Conservation (phyloP, 176 grass and related monocot genomes). For the Stipa capillata region DNA sequence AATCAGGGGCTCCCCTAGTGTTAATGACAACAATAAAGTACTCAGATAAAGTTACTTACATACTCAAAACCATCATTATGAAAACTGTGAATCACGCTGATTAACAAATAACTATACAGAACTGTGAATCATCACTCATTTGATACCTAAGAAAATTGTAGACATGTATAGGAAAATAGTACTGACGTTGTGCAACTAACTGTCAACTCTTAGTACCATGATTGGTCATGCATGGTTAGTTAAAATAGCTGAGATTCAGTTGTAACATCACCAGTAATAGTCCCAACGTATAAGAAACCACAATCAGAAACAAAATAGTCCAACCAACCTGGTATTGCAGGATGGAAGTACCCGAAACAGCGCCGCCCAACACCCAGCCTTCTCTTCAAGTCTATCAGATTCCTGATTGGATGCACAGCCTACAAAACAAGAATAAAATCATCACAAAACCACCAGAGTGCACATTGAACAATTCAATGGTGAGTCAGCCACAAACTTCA, state of each 20-base stretch:
- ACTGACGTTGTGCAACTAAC: background rate
- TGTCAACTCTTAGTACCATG: background rate
- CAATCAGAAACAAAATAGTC: background rate
- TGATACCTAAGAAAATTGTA: background rate
- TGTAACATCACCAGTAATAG: background rate
- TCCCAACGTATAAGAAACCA: background rate
- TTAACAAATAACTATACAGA: background rate
- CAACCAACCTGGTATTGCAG: slow-evolving; percentile 75
- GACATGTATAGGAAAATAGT: background rate
- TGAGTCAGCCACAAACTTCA: slow-evolving; percentile 38
- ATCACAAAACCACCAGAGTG: background rate
- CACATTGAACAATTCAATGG: background rate
- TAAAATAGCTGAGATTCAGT: background rate
- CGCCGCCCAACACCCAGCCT: slow-evolving; percentile 71
- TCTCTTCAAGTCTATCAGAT: slow-evolving; percentile 95
- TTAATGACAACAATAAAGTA: slow-evolving; percentile 9
- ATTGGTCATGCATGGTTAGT: background rate
- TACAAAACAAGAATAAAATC: slow-evolving; percentile 23
- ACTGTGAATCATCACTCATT: background rate
- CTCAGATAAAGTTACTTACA: background rate
- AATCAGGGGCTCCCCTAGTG: slow-evolving; percentile 82
- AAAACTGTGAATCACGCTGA: background rate
- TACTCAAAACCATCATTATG: background rate
- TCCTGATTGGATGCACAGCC: slow-evolving; percentile 95
- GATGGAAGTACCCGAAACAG: slow-evolving; percentile 98